Evolutionary conservation across 306 rosid genomes (phyloP).

Genomic region (Echinosophora koreensis): DNA sequence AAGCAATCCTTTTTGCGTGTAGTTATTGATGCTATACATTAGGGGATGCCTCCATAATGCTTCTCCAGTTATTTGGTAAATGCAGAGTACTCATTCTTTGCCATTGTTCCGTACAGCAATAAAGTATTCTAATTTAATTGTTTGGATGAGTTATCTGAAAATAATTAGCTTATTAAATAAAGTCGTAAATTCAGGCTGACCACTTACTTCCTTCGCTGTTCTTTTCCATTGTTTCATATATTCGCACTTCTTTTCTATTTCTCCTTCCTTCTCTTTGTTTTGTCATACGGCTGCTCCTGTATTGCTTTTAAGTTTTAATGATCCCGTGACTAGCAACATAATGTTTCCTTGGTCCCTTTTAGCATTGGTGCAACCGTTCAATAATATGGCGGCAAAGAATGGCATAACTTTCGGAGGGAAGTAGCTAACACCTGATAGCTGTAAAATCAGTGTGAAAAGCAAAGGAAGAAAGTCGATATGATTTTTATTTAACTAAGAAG

Average conservation of each 20-base stretch:
- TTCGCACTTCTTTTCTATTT: not conserved
- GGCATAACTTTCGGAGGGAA: not conserved
- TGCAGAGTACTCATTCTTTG: not conserved
- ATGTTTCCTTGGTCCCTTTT: conserved; percentile 12
- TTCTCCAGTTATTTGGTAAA: not conserved
- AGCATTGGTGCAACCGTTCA: not conserved
- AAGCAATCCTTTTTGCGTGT: not conserved
- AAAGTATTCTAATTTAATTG: not conserved
- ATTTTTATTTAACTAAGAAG: not conserved
- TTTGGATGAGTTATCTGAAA: not conserved
- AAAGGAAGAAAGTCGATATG: conserved; percentile 6
- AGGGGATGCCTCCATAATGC: not conserved
- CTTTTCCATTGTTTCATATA: not conserved
- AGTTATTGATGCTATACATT: not conserved
- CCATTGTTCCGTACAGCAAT: not conserved
- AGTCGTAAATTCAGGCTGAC: not conserved
- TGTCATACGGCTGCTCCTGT: not conserved
- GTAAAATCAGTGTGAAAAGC: conserved; percentile 20
- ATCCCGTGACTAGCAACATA: not conserved
- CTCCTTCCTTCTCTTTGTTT: not conserved
- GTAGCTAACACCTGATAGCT: not conserved
- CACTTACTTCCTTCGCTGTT: not conserved
- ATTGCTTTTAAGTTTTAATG: not conserved
- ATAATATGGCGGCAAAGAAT: not conserved
- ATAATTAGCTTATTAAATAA: not conserved